Evolutionary conservation across 192 early-diverging fungal genomes (phyloP).

Genomic region (Dissophora ornata): DNA sequence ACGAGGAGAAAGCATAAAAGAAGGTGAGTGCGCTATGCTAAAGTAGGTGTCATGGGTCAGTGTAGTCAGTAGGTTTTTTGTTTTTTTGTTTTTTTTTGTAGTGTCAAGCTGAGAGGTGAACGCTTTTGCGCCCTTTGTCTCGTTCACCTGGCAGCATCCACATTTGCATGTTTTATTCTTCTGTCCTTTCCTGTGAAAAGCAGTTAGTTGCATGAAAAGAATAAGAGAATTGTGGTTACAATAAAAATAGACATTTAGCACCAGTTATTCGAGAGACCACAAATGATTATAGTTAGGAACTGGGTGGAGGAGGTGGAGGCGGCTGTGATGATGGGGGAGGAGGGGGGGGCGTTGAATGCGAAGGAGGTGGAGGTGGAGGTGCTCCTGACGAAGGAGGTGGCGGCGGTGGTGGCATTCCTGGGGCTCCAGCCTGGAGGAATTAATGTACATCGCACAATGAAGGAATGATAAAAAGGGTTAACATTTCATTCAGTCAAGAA

Average conservation of each 20-base stretch:
- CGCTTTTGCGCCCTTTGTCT: no score
- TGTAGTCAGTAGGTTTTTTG: not conserved
- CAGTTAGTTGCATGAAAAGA: not conserved
- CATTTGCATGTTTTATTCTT: not conserved
- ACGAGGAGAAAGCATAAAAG: no score
- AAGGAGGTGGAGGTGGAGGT: conserved; percentile 51
- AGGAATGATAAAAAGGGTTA: not conserved
- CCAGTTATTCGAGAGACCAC: no score
- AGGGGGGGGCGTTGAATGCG: conserved; percentile 53
- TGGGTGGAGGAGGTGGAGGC: conserved; percentile 48
- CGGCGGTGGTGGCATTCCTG: conserved; percentile 51
- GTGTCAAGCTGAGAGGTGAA: no score
- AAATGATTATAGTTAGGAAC: no score
- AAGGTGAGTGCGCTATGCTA: no score
- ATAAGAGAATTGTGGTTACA: no score
- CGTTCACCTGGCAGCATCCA: no score
- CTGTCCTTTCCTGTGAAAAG: not conserved
- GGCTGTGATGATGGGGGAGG: conserved; percentile 51
- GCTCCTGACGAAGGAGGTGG: conserved; percentile 31
- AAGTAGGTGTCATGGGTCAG: no score
- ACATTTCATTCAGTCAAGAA: no score
- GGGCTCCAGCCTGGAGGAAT: conserved; percentile 28
- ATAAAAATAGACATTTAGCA: no score
- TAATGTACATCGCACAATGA: not conserved
- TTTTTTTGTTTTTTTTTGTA: not conserved